phyloP scores from a whole-genome alignment of 164 flowering plant genomes.

The Magnolia changhungtana region DNA sequence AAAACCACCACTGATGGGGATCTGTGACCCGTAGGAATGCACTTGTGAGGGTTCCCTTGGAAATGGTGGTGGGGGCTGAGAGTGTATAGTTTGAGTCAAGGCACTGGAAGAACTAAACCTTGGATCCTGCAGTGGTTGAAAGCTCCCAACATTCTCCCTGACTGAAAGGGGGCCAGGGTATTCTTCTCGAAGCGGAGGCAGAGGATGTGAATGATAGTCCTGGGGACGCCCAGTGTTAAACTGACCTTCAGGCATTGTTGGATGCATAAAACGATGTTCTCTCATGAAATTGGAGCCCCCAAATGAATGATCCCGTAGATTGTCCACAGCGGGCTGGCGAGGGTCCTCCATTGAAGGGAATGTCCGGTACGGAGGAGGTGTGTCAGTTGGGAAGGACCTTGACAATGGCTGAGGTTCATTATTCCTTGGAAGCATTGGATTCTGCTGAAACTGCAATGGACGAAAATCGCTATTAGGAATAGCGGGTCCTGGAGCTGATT shows the following conservation, averaged over 20 bases:
- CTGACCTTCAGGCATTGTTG: conserved; percentile 13
- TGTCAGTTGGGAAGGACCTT: conserved; percentile 27
- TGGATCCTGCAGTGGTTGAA: conserved; percentile 10
- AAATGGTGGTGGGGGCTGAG: conserved; percentile 7
- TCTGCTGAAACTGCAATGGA: conserved; percentile 36
- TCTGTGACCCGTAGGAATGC: conserved; percentile 24
- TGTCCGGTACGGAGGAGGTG: conserved; percentile 19
- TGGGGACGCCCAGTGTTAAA: conserved; percentile 11
- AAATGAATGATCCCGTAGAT: conserved; percentile 21
- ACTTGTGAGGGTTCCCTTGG: conserved; percentile 17
- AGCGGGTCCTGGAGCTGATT: conserved; percentile 16
- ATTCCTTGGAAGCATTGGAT: conserved; percentile 30
- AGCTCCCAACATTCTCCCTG: conserved; percentile 4
- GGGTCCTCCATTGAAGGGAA: conserved; percentile 29
- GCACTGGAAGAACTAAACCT: conserved; percentile 1
- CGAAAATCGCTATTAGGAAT: conserved; percentile 21
- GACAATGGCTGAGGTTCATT: conserved; percentile 26
- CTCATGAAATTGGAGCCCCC: conserved; percentile 24
- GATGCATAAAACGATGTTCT: conserved; percentile 23
- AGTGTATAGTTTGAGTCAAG: neutral
- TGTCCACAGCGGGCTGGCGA: conserved; percentile 24
- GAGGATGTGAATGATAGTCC: conserved; percentile 16
- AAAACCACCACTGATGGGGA: conserved; percentile 17
- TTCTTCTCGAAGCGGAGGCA: conserved; percentile 11
- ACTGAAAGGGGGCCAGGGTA: conserved; percentile 4